Base-by-base conservation (phyloP, 2,329 filamentous ascomycete species). In the Penicillium sp. region DNA sequence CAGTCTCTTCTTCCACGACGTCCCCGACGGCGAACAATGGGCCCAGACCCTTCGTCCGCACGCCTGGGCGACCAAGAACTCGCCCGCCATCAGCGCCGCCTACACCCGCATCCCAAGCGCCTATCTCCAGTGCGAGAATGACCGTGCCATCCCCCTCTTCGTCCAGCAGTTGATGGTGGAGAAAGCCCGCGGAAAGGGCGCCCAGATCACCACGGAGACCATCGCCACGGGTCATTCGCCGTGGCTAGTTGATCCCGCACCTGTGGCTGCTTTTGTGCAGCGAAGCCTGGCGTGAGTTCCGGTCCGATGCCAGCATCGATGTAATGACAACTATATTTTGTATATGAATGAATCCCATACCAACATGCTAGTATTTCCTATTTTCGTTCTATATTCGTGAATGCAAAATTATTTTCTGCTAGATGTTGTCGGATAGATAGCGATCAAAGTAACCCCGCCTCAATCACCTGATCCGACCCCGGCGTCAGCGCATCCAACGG, bases 81-180 rank as follows among this genome's bases (percentile, higher is more conserved):
- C 66, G 1, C 67, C 67, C 2, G 66, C 70, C 7, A 68, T 66
- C 1, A 53, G 60, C 40, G 57, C 62, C 0, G 68, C 67, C 1
- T 73, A 69, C 49, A 37, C 64, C 33, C 53, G 51, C 7, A 65
- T 71, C 15, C 66, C 67, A 0, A 50, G 58, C 9, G 48, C 57
- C 1, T 73, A 72, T 56, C 50, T 73, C 2, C 49, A 69, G 6
- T 69, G 68, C 12, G 67, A 70, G 29, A 50, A 71, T 1, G 69
- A 73, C 41, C 61, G 62, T 2, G 68, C 69, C 2, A 65, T 68
- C 23, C 69, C 69, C 0, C 37, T 70, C 18, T 58, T 59, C 41
- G 65, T 69, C 22, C 71, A 73, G 63, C 62, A 69, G 47, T 43
- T 64, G 20, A 65, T 73, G 62, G 64, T 72, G 1, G 69, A 70